Conservation (phyloP, 1,284 basidiomycete genomes). For the Rhodotorula sp. region DNA sequence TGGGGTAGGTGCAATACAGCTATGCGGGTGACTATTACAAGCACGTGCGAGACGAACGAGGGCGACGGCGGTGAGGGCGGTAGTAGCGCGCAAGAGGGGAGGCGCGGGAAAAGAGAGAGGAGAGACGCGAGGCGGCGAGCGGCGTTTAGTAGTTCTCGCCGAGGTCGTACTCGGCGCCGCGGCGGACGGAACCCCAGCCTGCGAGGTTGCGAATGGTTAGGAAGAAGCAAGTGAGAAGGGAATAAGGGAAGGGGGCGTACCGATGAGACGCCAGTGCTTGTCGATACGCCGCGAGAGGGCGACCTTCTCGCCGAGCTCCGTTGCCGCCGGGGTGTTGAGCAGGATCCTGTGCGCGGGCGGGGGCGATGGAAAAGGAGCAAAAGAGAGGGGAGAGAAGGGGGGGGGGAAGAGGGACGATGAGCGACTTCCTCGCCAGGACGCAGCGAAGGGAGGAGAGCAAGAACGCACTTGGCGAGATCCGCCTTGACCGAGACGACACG, state of each 20-base stretch:
- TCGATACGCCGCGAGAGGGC: slow-evolving; percentile 88
- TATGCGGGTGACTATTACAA: slow-evolving; percentile 2
- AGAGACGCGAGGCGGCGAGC: too few species aligned
- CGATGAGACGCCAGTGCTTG: slow-evolving; percentile 84
- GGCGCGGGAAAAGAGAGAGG: background rate
- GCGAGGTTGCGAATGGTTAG: background rate
- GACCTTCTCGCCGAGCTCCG: slow-evolving; percentile 93
- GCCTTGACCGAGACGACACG: slow-evolving; percentile 88
- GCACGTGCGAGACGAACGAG: background rate
- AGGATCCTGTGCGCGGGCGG: slow-evolving; percentile 59
- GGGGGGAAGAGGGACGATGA: background rate
- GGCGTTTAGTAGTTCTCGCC: slow-evolving; percentile 21
- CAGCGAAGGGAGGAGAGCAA: too few species aligned
- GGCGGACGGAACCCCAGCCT: slow-evolving; percentile 37
- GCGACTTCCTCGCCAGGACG: too few species aligned
- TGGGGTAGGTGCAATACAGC: too few species aligned
- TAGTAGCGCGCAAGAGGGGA: background rate
- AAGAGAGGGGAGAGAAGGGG: background rate
- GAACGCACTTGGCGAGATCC: slow-evolving; percentile 54
- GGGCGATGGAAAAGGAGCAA: background rate
- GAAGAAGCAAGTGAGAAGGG: slow-evolving; percentile 12
- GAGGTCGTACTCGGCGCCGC: slow-evolving; percentile 38
- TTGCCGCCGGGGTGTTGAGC: slow-evolving; percentile 74
- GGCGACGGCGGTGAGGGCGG: background rate
- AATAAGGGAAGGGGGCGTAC: slow-evolving; percentile 46